These are phyloP conservation scores for Zymoseptoria pseudotritici DNA, from an alignment of 2,329 filamentous ascomycete genomes.

Conservation along the genomic window DNA sequence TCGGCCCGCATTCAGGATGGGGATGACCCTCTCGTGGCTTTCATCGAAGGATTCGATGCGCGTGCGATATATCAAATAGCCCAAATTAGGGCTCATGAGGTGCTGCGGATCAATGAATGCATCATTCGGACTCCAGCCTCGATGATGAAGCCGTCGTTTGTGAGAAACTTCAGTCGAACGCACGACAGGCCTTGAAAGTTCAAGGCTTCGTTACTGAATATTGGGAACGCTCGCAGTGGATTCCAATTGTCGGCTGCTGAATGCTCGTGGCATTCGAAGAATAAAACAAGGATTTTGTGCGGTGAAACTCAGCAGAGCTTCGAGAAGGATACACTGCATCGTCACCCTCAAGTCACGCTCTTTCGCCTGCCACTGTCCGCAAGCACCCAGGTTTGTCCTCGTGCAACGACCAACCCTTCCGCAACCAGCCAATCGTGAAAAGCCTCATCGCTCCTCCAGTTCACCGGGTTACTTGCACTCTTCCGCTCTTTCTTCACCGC, in stretches of 20 bases:
- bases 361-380: not conserved
- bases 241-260: not conserved
- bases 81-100: not conserved
- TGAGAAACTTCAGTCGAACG: not conserved
- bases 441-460: constrained; percentile 27
- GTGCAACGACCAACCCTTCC: constrained; percentile 31
- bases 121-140: not conserved
- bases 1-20: not conserved
- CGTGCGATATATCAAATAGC: not conserved
- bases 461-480: constrained; percentile 28
- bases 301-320: not conserved
- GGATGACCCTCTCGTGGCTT: not conserved
- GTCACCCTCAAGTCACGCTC: not conserved
- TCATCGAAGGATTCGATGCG: not conserved
- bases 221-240: not conserved
- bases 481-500: constrained; percentile 36
- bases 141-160: not conserved
- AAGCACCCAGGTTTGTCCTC: not conserved
- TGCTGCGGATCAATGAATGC: not conserved
- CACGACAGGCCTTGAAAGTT: not conserved
- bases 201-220: not conserved
- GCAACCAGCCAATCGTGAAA: constrained; percentile 35
- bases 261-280: not conserved
- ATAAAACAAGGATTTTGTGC: not conserved
- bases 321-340: not conserved